Evolutionary conservation across 305 asterid species (phyloP), one percentile per base, ranked within the genome.

Genomic region (Fraxinus platypoda): DNA sequence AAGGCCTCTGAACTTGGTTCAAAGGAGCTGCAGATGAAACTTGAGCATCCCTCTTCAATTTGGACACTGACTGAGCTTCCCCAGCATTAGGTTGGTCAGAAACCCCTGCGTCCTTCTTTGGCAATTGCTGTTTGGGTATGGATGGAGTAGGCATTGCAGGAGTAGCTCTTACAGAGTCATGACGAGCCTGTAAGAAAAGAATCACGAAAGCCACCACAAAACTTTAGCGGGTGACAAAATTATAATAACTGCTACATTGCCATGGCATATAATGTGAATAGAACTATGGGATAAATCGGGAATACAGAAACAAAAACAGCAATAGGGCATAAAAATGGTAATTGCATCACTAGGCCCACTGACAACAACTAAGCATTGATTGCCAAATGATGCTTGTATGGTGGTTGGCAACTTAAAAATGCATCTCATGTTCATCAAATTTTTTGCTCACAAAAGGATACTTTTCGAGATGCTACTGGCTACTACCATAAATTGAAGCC

Each of bases 31-130:
- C 83, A 81, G 84, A 82, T 80, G 92, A 77, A 84, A 88, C 87
- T 84, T 87, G 94, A 43, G 80, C 82, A 30, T 91, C 97, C 87
- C 91, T 90, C 86, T 90, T 94, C 78, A 89, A 71, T 87, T 83
- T 90, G 72, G 88, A 75, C 19, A 81, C 70, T 54, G 85, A 83
- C 85, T 90, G 91, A 77, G 87, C 81, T 86, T 91, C 98, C 19
- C 85, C 84, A 78, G 81, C 80, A 84, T 74, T 90, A 82, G 90
- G 80, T 77, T 84, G 94, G 35, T 89, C 94, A 41, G 52, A 80
- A 54, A 75, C 57, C 81, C 86, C 90, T 66, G 86, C 87, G 33
- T 92, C 94, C 84, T 86, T 91, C 86, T 89, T 92, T 28, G 92
- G 92, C 80, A 87, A 68, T 66, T 82, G 90, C 85, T 90, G 97